Evolutionary conservation across 768 basidiomycete genomes (phyloP), one percentile per base, ranked within the genome.

Genomic region (Exidia glandulosa): DNA sequence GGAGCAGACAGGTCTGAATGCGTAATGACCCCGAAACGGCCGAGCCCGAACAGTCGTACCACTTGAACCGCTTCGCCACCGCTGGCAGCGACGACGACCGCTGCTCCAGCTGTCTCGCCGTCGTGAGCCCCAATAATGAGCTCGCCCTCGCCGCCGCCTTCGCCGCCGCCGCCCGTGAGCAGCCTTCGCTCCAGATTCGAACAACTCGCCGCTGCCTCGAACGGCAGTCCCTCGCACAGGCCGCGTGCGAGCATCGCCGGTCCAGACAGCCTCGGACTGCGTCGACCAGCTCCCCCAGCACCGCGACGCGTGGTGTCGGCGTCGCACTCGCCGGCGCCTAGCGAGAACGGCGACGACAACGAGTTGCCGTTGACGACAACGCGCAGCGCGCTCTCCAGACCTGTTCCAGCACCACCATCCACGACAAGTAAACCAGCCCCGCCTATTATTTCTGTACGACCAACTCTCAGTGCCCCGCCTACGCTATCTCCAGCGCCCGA

Each of bases 111-210:
- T n/a, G n/a, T n/a, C n/a, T n/a, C n/a, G n/a, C n/a, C n/a, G n/a
- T n/a, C n/a, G n/a, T n/a, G n/a, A n/a, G n/a, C n/a, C n/a, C n/a
- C n/a, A n/a, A n/a, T n/a, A n/a, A n/a, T n/a, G n/a, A n/a, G n/a
- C n/a, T n/a, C n/a, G n/a, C n/a, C n/a, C 41, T 45, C 41, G 41
- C 41, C 41, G 41, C 41, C 41, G 7, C 41, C 41, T 14, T 45
- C 41, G 41, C 41, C 41, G 41, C 41, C 41, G 41, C 41, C 50
- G 50, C 61, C 87, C 2, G 87, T 90, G 58, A 84, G 79, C 70
- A 87, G 78, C 61, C 75, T 90, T 19, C 80, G 81, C 50, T 87
- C 85, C 32, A 81, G 75, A 66, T 90, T 89, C 66, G 88, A 90
- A 68, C 79, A 83, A 64, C 72, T 88, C 29, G 84, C 86, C 3